Base-by-base conservation (phyloP, 2,329 filamentous ascomycete species). In the Onygena corvina region DNA sequence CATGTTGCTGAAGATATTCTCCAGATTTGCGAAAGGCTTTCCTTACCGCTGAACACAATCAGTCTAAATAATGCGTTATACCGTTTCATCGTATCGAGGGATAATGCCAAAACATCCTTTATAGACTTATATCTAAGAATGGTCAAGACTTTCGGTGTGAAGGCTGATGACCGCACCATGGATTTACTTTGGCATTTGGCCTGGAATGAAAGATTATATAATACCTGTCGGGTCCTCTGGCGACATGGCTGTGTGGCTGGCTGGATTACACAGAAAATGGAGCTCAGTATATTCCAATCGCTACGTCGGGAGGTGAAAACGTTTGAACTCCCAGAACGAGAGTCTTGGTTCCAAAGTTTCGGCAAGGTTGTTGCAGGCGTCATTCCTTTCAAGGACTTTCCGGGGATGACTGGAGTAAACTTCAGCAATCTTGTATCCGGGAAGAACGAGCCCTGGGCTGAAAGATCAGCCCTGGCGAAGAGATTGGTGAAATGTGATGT, bases 221-320 rank as follows among this genome's bases (percentile, higher is more conserved):
- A 73, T 48, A 57, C 69, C 8, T 67, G 65, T 46, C 67, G 67
- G 8, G 68, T 73, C 6, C 52, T 74, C 4, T 75, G 72, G 72
- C 61, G 62, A 52, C 71, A 72, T 58, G 68, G 70, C 4, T 73
- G 71, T 53, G 60, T 72, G 50, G 20, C 61, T 12, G 59, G 59
- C 6, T 34, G 42, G 8, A 64, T 65, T 8, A 67, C 59, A 12
- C 51, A 51, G 21, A 53, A 54, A 3, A 71, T 71, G 64, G 60
- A 59, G 46, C 50, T 60, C 20, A 49, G 56, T 5, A 60, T 71
- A 4, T 45, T 59, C 20, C 51, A 33, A 29, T 65, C 64, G 34
- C 54, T 71, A 4, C 35, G 52, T n/a, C 52, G 59, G n/a, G 61
- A 63, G 31, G 52, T 48, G 3, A 44, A 53, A 1, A 36, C 42